These are phyloP conservation scores for Penicilliopsis zonata DNA, from an alignment of 495 filamentous ascomycete species.

Conservation along the genomic window DNA sequence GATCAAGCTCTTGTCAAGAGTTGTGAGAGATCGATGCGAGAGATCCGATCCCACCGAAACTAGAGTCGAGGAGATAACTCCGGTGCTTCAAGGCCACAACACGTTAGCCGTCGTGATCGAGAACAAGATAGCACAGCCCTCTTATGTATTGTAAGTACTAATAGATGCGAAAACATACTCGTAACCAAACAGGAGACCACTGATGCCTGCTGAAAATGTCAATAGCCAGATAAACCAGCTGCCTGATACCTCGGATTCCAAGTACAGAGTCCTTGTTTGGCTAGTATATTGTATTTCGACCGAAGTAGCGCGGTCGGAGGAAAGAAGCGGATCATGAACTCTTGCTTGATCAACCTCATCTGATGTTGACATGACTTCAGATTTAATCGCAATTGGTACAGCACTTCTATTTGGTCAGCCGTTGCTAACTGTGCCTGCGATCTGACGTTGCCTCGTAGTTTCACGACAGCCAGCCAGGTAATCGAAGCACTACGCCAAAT, in stretches of 20 bases:
- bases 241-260: constrained; percentile 9
- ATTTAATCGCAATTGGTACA: too few relatives aligned
- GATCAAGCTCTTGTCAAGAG: constrained; percentile 72
- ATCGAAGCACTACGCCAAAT: too few relatives aligned
- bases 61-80: constrained; percentile 80
- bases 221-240: constrained; percentile 57
- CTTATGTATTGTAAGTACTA: too few relatives aligned
- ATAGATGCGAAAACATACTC: constrained; percentile 28
- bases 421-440: too few relatives aligned
- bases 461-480: too few relatives aligned
- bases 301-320: constrained; percentile 6
- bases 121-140: background rate
- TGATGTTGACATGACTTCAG: constrained; percentile 12
- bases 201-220: constrained; percentile 71
- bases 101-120: constrained; percentile 9
- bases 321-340: constrained; percentile 20
- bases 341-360: constrained; percentile 13
- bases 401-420: too few relatives aligned
- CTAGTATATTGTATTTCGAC: constrained; percentile 6
- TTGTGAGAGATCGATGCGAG: constrained; percentile 52
- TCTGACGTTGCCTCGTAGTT: too few relatives aligned
- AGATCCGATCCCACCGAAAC: constrained; percentile 68
- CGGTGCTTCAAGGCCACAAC: constrained; percentile 47
- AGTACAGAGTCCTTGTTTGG: constrained; percentile 6
- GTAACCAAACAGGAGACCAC: constrained; percentile 82